Percentiles rank a stretch among this genome's conserved stretches.
phyloP scores from a whole-genome alignment of 2,329 filamentous ascomycete species.

The Talaromyces sp. region DNA sequence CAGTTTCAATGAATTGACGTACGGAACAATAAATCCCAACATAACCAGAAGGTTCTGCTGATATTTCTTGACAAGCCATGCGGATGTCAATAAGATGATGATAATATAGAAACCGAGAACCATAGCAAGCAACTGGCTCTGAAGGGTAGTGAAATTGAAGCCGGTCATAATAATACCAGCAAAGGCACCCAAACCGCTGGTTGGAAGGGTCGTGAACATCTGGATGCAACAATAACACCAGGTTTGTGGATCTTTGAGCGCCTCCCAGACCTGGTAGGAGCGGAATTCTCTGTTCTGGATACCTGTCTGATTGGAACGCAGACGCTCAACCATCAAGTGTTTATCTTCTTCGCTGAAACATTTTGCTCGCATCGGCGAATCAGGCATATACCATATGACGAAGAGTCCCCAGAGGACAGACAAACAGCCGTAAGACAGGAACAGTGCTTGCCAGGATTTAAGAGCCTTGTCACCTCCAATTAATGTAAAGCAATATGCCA shows the following conservation, averaged over 20 bases:
- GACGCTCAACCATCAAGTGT: slow-evolving; percentile 63
- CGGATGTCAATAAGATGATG: slow-evolving; percentile 65
- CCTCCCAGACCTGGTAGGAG: slow-evolving; percentile 58
- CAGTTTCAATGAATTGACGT: slow-evolving; percentile 35
- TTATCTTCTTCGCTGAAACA: slow-evolving; percentile 70
- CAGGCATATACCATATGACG: slow-evolving; percentile 66
- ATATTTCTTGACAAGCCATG: slow-evolving; percentile 69
- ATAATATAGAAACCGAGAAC: slow-evolving; percentile 76
- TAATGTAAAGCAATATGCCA: slow-evolving; percentile 60
- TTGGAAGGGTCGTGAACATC: slow-evolving; percentile 73
- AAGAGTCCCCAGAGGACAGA: slow-evolving; percentile 68
- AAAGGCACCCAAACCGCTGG: slow-evolving; percentile 72
- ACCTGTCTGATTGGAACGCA: slow-evolving; percentile 63
- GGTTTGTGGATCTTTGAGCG: slow-evolving; percentile 66
- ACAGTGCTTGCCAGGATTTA: slow-evolving; percentile 70
- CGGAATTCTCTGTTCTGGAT: slow-evolving; percentile 61
- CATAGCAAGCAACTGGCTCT: slow-evolving; percentile 74
- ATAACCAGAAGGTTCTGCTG: slow-evolving; percentile 71
- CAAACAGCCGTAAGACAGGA: slow-evolving; percentile 66
- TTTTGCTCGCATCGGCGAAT: slow-evolving; percentile 71
- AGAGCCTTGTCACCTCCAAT: slow-evolving; percentile 56
- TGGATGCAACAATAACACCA: slow-evolving; percentile 56
- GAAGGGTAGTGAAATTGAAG: slow-evolving; percentile 66
- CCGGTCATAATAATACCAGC: slow-evolving; percentile 72
- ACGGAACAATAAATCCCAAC: slow-evolving; percentile 67